Evolutionary conservation across 2,329 filamentous ascomycete genomes (phyloP), one percentile per base, ranked within the genome.

Genomic region (Trematosphaeria pertusa): DNA sequence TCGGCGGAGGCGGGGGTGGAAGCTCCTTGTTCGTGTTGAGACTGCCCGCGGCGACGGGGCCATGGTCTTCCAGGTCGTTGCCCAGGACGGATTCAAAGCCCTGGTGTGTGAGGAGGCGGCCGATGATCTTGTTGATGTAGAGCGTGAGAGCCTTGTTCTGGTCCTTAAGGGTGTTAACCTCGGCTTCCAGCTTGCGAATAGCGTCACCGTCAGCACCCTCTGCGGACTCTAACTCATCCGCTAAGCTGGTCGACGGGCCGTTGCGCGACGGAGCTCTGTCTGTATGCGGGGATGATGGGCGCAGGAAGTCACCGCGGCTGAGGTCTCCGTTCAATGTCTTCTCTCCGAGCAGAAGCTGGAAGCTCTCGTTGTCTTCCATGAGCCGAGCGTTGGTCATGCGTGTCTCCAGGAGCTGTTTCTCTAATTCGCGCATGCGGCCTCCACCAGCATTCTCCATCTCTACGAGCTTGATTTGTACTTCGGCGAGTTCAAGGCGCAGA

Each of bases 51-150:
- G 58, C 53, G 3, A 42, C 48, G 67, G 46, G 61, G 30, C 48
- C 42, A 20, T 53, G 57, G 32, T 43, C 46, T 46, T 69, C 76
- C 45, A 87, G 83, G 40, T 84, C 83, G 71, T 90, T 88, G 69
- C 96, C 91, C 31, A 97, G 80, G 50, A 97, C 96, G 52, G 90
- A 86, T 75, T 99, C 93, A 59, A 96, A 97, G 59, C 96, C 92
- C 65, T 96, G 89, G 73, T 97, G 89, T 68, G 96, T 89, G 52
- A 99, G 82, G 34, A 99, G 84, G 46, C 94, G 88, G 71, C 94
- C 94, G 70, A 99, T 96, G 71, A 99, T 97, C 77, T 94, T 96
- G 82, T 97, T 96, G 78, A 99, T 97, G 77, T 99, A 99, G 56
- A 97, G 80, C 18, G 91, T 96, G 61, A 99, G 80, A 21, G 94